Conservation (phyloP, 106 monocot genomes). For the Dendrobium huoshanense region DNA sequence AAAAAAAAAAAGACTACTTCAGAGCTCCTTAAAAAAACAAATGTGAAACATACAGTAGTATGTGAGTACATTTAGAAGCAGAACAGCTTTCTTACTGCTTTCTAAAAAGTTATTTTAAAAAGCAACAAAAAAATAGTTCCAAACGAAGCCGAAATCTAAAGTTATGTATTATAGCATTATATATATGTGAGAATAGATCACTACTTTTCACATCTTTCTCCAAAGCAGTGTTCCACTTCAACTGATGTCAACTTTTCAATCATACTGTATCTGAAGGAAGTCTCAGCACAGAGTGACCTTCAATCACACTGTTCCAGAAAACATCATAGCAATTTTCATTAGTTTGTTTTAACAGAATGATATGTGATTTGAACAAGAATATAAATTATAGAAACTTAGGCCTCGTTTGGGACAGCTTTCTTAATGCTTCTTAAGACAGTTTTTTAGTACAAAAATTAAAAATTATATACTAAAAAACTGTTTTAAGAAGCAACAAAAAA, state of each 20-base stretch:
- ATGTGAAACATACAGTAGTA: neutral
- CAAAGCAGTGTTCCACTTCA: neutral
- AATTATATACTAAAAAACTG: too few relatives aligned
- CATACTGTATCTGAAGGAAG: slow-evolving; percentile 12
- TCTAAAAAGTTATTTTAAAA: too few relatives aligned
- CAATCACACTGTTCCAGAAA: neutral
- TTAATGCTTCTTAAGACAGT: too few relatives aligned
- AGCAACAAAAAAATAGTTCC: too few relatives aligned
- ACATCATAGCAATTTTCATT: neutral
- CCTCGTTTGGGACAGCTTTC: too few relatives aligned
- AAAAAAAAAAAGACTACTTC: neutral
- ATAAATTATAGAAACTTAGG: too few relatives aligned
- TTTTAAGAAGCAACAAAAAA: too few relatives aligned
- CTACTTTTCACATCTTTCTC: neutral
- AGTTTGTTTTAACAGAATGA: neutral
- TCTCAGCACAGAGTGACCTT: slow-evolving; percentile 9
- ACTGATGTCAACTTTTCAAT: neutral
- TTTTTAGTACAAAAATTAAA: too few relatives aligned
- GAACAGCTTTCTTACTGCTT: too few relatives aligned
- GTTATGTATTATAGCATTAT: too few relatives aligned
- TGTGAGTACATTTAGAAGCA: neutral
- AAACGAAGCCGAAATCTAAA: too few relatives aligned
- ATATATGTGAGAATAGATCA: neutral
- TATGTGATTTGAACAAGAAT: neutral
- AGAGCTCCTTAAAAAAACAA: too few relatives aligned